Percentiles rank a stretch among this genome's conserved stretches.
Conservation (phyloP, 495 filamentous ascomycete genomes). For the Penicillium soppii region DNA sequence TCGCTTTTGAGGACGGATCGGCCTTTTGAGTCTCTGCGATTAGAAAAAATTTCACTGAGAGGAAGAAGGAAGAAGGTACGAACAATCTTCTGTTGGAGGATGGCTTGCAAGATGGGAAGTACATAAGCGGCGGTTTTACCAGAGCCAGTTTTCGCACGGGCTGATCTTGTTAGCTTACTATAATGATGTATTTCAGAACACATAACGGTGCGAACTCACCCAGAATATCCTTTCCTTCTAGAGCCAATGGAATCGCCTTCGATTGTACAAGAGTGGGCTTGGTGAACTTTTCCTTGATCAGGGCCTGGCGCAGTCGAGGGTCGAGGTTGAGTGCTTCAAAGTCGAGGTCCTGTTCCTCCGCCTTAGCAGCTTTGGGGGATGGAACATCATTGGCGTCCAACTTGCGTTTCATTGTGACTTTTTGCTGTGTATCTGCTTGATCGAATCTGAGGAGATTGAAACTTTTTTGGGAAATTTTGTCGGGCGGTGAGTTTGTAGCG, state of each 20-base stretch:
- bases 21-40: conserved; percentile 18
- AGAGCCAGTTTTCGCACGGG: conserved; percentile 87
- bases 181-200: no score
- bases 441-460: conserved; percentile 17
- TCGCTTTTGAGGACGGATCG: conserved; percentile 45
- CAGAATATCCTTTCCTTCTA: conserved; percentile 89
- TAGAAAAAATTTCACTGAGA: not conserved
- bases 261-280: conserved; percentile 83
- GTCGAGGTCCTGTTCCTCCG: conserved; percentile 27
- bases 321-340: conserved; percentile 69
- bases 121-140: conserved; percentile 98
- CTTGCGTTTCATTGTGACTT: conserved; percentile 60
- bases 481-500: conserved; percentile 39
- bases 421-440: conserved; percentile 12
- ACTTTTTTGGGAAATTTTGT: conserved; percentile 42
- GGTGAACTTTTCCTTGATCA: conserved; percentile 79
- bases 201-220: conserved; percentile 39
- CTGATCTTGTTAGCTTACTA: conserved; percentile 37
- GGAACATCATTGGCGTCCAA: conserved; percentile 60
- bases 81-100: conserved; percentile 74
- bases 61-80: conserved; percentile 15
- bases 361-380: conserved; percentile 32
- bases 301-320: conserved; percentile 77
- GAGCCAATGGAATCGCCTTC: conserved; percentile 81
- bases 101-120: conserved; percentile 79